Base-by-base conservation (phyloP, 2,329 filamentous ascomycete species). In the Xylariaceae sp. region DNA sequence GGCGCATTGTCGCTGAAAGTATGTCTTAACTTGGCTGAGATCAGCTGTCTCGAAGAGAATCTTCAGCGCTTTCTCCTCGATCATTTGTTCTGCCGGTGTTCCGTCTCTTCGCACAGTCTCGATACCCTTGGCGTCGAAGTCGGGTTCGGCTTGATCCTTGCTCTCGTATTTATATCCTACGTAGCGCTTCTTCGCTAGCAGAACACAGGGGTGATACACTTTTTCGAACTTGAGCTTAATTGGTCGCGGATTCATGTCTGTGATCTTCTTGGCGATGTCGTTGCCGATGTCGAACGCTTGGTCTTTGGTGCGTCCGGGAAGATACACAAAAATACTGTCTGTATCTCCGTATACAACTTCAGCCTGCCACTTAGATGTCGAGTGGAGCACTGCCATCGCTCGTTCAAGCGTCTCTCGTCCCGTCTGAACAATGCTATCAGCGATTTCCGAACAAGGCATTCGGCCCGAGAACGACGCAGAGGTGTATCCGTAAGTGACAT, bases 341-440 rank as follows among this genome's bases (percentile, higher is more conserved):
- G 95, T 99, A 69, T 99, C 94, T 50, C 94, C 95, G 63, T 99
- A 99, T 1, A 99, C 93, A 0, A 99, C 94, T 71, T 99, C 94
- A 1, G 94, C 94, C 10, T 86, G 88, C 95, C 95, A 99, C 55
- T 82, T 81, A 58, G 87, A 81, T 12, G 92, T 85, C 0, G 90
- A 90, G 65, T 99, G 94, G 36, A 99, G 97, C 51, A 92, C 78
- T 0, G 91, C 90, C 57, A 97, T 96, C 2, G 94, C 89, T 55
- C 90, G 90, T 69, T 99, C 94, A 1, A 99, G 81, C 0, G 93
- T 99, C 71, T 99, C 94, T 12, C 94, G 84, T 1, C 89, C 94
- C 0, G 93, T 96, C 69, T 99, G 93, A 0, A 99, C 94, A 63
- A 99, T 99, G 70, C 90, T 96, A 73, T 99, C 94, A 7, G 94